phyloP scores from a whole-genome alignment of 176 grass and related monocot species.

The Poa pratensis region DNA sequence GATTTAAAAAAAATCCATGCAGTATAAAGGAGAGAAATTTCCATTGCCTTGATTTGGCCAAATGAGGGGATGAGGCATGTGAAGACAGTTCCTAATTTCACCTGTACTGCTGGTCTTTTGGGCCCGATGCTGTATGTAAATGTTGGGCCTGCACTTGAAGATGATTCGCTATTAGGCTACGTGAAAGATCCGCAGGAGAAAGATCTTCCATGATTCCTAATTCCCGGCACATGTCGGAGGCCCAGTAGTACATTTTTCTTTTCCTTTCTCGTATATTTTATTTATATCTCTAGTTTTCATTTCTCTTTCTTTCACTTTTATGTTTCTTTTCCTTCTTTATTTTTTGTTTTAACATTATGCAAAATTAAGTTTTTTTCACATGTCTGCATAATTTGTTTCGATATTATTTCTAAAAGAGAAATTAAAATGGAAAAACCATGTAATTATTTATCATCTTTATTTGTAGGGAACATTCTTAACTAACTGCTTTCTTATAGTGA shows the following conservation, averaged over 20 bases:
- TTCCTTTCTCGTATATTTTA: too few species aligned
- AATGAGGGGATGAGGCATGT: neutral
- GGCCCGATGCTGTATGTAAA: neutral
- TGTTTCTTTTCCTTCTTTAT: too few species aligned
- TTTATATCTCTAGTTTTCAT: too few species aligned
- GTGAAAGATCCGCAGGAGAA: too few species aligned
- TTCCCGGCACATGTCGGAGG: too few species aligned
- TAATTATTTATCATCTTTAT: neutral
- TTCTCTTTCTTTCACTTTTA: too few species aligned
- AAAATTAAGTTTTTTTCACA: neutral
- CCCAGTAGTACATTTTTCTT: too few species aligned
- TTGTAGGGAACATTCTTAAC: neutral
- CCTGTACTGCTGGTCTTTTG: neutral
- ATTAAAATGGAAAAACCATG: neutral
- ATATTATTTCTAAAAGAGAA: neutral
- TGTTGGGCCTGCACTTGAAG: neutral
- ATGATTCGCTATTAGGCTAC: neutral
- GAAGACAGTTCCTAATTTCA: neutral
- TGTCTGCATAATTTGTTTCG: neutral
- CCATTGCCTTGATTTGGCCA: neutral
- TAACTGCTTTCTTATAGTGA: neutral
- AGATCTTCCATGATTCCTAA: too few species aligned
- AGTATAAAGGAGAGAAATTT: neutral
- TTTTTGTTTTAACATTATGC: too few species aligned
- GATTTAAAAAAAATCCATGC: neutral